Base-by-base conservation (phyloP, 2,329 filamentous ascomycete genomes). In the Paecilomyces dactylethromorphus region DNA sequence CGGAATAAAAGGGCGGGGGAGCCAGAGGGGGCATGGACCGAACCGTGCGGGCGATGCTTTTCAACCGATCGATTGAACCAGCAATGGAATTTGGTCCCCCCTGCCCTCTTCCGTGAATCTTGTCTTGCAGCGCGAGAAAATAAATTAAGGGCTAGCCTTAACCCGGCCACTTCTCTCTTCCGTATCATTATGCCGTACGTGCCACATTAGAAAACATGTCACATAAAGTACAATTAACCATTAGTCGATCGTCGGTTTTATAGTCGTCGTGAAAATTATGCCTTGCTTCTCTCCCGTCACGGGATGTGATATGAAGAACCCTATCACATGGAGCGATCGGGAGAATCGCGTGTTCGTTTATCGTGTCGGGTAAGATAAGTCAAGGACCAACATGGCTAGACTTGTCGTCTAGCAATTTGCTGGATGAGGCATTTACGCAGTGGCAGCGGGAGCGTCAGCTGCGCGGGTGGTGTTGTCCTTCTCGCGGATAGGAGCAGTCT, bases 391-490 rank as follows among this genome's bases (percentile, higher is more conserved):
- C 39, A 18, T 13, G 32, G 32, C 32, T 33, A 33, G 32, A 33
- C 10, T 3, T 15, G 1, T 33, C 10, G 32, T 33, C 32, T 33
- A 33, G 10, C 32, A 11, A 11, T 11, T 8, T 1, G 39, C 39
- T 21, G 18, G 39, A 8, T 10, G 22, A 29, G 11, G 11, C 21
- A 4, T 52, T 52, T 29, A 52, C 6, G 22, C 50, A 15, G 50
- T 26, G 50, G 58, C n/a, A 12, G 62, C 63, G 26, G 59, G 39
- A 29, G 62, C 62, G 10, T 62, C 62, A 59, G 73, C 71, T 60
- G 73, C 71, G 3, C 63, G 63, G 8, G 56, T 26, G 4, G 49
- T 39, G 31, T 64, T 65, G 33, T 67, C 65, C 53, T 63, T 45
- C 39, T 45, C 39, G 39, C 18, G 39, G 10, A 15, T 18, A 18